Base-by-base conservation (phyloP, 352 stramenopile species). In the Halophytophthora batemanensis region DNA sequence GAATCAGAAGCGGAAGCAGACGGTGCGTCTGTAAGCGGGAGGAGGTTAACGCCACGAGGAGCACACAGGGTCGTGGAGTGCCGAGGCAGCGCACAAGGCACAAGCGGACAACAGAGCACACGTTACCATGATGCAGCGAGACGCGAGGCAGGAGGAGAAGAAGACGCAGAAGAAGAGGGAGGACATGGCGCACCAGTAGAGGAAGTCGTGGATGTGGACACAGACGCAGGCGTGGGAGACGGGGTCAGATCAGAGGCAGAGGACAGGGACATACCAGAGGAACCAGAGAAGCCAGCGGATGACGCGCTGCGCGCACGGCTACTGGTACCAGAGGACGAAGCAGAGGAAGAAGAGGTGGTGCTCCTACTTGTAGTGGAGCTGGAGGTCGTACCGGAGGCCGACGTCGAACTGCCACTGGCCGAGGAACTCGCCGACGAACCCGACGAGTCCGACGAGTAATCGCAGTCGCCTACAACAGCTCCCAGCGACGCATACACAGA, bases 1-100 rank as follows among this genome's bases (percentile, higher is more conserved):
- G 44, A 60, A 51, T 40, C 40, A 64, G 50, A 41, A 61, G 55
- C 31, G 37, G 60, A 57, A 35, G 59, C 59, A 35, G 48, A 23
- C 39, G 60, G 54, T 23, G 60, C 45, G 51, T 56, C 61, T 69
- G 50, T 47, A 46, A 59, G 45, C 11, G 51, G 61, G 55, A 56
- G 59, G 47, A 61, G 23, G 17, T 50, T 37, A 54, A 47, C 53
- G 19, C 48, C 35, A 43, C 54, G 3, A 47, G 22, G 19, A 29
- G 45, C 56, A 43, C 21, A 56, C 22, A 28, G 57, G 25, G 25
- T 8, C 25, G 25, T 8, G 25, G 8, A 31, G 4, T 8, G 25
- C 25, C 25, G 4, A 31, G 4, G 8, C 25, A 31, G 25, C 25
- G 25, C 25, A 31, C 25, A 31, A 31, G 25, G 21, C 44, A 42